Evolutionary conservation across 1,284 basidiomycete species (phyloP), one percentile per base, ranked within the genome.

Genomic region (Rhodotorula sp.): DNA sequence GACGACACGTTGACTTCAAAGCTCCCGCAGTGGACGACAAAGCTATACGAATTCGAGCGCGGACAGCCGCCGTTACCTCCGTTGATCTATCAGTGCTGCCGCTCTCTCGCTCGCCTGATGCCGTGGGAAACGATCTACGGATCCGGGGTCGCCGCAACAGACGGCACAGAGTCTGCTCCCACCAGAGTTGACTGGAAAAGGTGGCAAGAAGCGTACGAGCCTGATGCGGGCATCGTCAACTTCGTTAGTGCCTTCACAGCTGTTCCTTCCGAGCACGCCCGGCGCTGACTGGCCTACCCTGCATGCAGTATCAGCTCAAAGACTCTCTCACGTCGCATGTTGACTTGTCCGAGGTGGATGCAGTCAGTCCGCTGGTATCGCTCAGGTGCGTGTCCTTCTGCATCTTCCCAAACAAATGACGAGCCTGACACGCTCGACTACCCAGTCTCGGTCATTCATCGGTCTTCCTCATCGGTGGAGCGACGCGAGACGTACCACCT

Each of bases 251-350:
- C 93, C 79, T 24, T 1, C 84, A 83, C 61, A 89, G 87, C 80
- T 87, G 75, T 51, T 53, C 37, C 29, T 37, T 1, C 48, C 30
- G 15, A 49, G 22, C 48, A 18, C 18, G n/a, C 20, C n/a, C 48
- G 6, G 48, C 14, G 3, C 22, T n/a, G 17, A 20, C n/a, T n/a
- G n/a, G n/a, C n/a, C n/a, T n/a, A n/a, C n/a, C 18, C 4, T 3
- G 7, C 12, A 42, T 20, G 4, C 45, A 75, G 70, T 74, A 74
- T 33, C 57, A 53, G 20, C 65, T 76, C 6, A 79, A 89, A 84
- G 92, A 96, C 76, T 91, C 91, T 0, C 85, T 96, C 33, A 95
- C 95, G 89, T 93, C 87, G 0, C 93, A 96, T 78, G 91, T 95
- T 49, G 94, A 96, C 81, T 89, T 91, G 30, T 92, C 92, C 26